Conservation (phyloP, 106 monocot genomes). For the Posidonia australis region DNA sequence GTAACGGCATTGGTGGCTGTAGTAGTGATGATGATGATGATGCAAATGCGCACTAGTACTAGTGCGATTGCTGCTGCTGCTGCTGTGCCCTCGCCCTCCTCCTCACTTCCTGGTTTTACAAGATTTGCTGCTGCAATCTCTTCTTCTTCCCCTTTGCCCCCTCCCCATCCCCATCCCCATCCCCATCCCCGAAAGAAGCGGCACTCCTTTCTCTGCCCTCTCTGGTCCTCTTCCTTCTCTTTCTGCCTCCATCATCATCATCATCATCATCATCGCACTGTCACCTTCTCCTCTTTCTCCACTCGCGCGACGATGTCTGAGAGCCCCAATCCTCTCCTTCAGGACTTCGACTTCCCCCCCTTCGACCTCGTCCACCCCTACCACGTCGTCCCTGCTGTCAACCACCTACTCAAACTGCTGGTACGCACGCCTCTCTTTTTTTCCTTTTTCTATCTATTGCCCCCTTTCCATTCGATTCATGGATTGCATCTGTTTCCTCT, state of each 20-base stretch:
- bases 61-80: neutral
- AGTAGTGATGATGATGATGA: neutral
- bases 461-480: neutral
- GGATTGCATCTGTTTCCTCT: neutral
- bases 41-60: neutral
- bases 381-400: constrained; percentile 73
- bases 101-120: neutral
- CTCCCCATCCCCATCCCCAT: neutral
- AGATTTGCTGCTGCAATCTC: neutral
- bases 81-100: neutral
- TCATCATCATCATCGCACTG: neutral
- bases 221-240: constrained; percentile 49
- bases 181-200: neutral
- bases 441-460: neutral
- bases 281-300: neutral
- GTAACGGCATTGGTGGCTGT: neutral
- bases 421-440: constrained; percentile 11
- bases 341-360: constrained; percentile 80
- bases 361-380: constrained; percentile 64
- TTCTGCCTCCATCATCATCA: constrained; percentile 10
- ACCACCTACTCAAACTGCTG: constrained; percentile 45
- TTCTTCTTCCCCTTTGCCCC: neutral
- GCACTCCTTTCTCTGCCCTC: constrained; percentile 20
- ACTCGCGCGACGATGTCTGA: neutral
- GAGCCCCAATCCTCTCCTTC: constrained; percentile 48